These are phyloP conservation scores for Thermothielavioides terrestris DNA, from an alignment of 495 filamentous ascomycete species.

Conservation along the genomic window DNA sequence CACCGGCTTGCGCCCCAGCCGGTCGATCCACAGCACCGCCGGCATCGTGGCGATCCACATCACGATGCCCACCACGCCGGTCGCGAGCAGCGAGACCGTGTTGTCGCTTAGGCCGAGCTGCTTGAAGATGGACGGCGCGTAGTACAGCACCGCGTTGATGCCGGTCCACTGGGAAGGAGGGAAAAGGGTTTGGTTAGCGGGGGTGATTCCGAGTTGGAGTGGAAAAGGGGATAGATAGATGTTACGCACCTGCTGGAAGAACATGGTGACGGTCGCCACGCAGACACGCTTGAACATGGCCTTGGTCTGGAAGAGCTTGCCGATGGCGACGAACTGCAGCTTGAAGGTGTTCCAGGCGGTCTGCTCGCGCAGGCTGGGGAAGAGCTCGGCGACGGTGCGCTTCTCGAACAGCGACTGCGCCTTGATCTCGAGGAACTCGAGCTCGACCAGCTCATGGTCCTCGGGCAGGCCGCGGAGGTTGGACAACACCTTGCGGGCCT, in stretches of 20 bases:
- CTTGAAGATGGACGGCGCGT: slow-evolving; percentile 67
- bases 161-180: slow-evolving; percentile 53
- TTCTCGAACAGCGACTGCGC: slow-evolving; percentile 75
- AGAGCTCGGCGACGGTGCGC: slow-evolving; percentile 59
- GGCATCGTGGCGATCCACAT: slow-evolving; percentile 64
- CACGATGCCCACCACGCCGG: slow-evolving; percentile 71
- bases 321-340: slow-evolving; percentile 64
- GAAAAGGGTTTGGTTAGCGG: slow-evolving; percentile 7
- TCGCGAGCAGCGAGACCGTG: slow-evolving; percentile 62
- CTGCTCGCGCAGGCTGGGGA: slow-evolving; percentile 54
- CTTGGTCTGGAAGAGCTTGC: slow-evolving; percentile 59
- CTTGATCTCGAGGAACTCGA: slow-evolving; percentile 77
- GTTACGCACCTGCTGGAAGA: slow-evolving; percentile 55
- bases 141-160: slow-evolving; percentile 61
- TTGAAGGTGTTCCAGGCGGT: slow-evolving; percentile 54
- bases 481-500: slow-evolving; percentile 60
- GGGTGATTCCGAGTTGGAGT: not conserved
- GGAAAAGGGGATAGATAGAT: not conserved
- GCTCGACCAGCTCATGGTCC: slow-evolving; percentile 58
- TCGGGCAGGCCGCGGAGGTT: slow-evolving; percentile 51
- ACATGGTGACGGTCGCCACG: slow-evolving; percentile 62
- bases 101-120: slow-evolving; percentile 56
- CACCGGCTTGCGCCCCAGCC: slow-evolving; percentile 49
- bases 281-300: slow-evolving; percentile 68
- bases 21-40: slow-evolving; percentile 57